Percentiles rank a stretch among this genome's conserved stretches.
Conservation (phyloP, 2,329 filamentous ascomycete species). For the Fusarium euwallaceae region DNA sequence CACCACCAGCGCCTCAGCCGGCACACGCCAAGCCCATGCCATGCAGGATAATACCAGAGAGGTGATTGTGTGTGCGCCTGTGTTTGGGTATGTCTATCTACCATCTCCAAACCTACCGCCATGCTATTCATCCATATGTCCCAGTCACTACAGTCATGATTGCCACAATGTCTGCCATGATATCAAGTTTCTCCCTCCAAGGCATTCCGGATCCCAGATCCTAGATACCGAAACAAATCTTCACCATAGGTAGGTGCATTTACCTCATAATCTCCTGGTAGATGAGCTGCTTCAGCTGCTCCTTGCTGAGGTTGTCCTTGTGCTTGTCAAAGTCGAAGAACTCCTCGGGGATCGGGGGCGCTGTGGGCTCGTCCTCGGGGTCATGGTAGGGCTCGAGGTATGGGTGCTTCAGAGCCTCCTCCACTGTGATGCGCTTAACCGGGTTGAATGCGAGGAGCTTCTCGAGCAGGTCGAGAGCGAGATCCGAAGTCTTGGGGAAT, state of each 20-base stretch:
- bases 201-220: conserved; percentile 26
- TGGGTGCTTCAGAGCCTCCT: conserved; percentile 96
- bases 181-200: conserved; percentile 1
- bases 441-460: conserved; percentile 98
- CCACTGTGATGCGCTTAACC: conserved; percentile 97
- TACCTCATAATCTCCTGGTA: conserved; percentile 93
- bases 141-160: conserved; percentile 23
- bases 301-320: conserved; percentile 98
- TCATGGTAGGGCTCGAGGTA: conserved; percentile 99
- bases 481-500: conserved; percentile 99
- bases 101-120: conserved; percentile 35
- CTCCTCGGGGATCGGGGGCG: conserved; percentile 95
- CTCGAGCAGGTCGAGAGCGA: conserved; percentile 93
- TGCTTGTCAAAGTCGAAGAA: conserved; percentile 99
- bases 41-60: conserved; percentile 27
- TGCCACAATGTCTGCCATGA: conserved; percentile 11
- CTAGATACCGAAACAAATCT: conserved; percentile 5
- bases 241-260: conserved; percentile 22
- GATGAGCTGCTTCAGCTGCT: conserved; percentile 97
- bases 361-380: conserved; percentile 97
- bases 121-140: conserved; percentile 23
- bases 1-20: conserved; percentile 23
- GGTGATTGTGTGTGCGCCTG: conserved; percentile 23
- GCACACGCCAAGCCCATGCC: conserved; percentile 19
- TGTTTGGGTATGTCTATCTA: conserved; percentile 38